Evolutionary conservation across 176 grass and related monocot species (phyloP).

Genomic region (Eleusine indica): DNA sequence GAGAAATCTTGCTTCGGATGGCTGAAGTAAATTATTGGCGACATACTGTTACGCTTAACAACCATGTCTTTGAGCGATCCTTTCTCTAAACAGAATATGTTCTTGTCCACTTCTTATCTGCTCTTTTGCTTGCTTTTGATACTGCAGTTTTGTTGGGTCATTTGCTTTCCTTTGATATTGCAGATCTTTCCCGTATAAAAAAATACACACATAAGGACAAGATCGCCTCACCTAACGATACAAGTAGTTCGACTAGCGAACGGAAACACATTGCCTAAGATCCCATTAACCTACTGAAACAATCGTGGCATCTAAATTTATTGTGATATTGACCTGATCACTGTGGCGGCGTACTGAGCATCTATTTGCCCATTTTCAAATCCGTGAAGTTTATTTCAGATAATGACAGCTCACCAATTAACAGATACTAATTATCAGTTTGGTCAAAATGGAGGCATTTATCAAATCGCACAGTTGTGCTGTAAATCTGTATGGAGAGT

Average conservation of each 20-base stretch:
- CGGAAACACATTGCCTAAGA: neutral
- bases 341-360: slow-evolving; percentile 7
- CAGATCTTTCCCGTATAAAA: neutral
- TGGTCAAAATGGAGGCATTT: slow-evolving; percentile 16
- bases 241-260: neutral
- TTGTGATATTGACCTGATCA: neutral
- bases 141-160: neutral
- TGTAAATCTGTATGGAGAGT: neutral
- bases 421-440: slow-evolving; percentile 12
- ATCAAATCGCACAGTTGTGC: neutral
- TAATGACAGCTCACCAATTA: slow-evolving; percentile 20
- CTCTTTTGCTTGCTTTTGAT: neutral
- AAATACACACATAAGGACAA: neutral
- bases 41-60: neutral
- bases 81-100: neutral
- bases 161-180: neutral
- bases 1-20: neutral
- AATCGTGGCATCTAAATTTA: neutral
- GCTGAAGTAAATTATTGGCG: slow-evolving; percentile 13
- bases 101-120: neutral
- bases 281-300: slow-evolving; percentile 4
- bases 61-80: neutral
- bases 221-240: neutral
- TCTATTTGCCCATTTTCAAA: neutral
- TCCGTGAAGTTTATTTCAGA: slow-evolving; percentile 24